These are phyloP conservation scores for Pleurotus cornucopiae DNA, from an alignment of 768 basidiomycete species.

Conservation along the genomic window DNA sequence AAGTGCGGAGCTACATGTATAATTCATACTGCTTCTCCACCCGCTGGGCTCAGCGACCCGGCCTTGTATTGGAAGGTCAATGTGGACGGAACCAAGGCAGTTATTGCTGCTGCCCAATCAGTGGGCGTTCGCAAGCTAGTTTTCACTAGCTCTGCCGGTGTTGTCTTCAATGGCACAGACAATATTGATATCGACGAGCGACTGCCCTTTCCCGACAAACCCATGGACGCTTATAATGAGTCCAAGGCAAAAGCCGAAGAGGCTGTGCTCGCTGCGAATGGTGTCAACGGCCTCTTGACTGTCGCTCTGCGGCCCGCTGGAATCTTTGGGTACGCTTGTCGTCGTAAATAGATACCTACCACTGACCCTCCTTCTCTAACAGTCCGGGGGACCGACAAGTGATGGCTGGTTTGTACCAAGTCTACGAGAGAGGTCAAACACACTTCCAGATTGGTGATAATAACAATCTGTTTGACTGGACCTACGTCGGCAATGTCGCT, in stretches of 20 bases:
- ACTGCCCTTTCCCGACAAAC: slow-evolving; percentile 62
- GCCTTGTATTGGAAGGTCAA: slow-evolving; percentile 90
- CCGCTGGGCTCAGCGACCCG: slow-evolving; percentile 57
- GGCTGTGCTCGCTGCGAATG: slow-evolving; percentile 82
- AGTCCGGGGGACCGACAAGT: slow-evolving; percentile 92
- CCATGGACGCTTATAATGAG: slow-evolving; percentile 89
- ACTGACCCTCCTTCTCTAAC: slow-evolving; percentile 4
- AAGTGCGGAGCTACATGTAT: slow-evolving; percentile 73
- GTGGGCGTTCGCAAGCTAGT: slow-evolving; percentile 81
- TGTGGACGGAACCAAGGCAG: slow-evolving; percentile 82
- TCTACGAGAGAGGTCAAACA: slow-evolving; percentile 77
- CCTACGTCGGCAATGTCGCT: slow-evolving; percentile 94
- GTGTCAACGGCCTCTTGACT: slow-evolving; percentile 77
- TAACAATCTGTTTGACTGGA: slow-evolving; percentile 92
- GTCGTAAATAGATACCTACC: background rate
- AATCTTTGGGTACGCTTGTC: slow-evolving; percentile 79
- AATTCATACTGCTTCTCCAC: slow-evolving; percentile 91
- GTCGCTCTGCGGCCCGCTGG: slow-evolving; percentile 90
- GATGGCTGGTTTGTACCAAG: slow-evolving; percentile 74
- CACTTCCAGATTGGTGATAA: slow-evolving; percentile 94
- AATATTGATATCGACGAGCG: slow-evolving; percentile 89
- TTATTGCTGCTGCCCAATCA: slow-evolving; percentile 78
- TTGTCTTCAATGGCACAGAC: slow-evolving; percentile 81
- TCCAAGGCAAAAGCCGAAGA: slow-evolving; percentile 90
- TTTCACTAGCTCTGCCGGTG: slow-evolving; percentile 90